phyloP scores from a whole-genome alignment of 2,329 filamentous ascomycete species.

The Mariannaea elegans region DNA sequence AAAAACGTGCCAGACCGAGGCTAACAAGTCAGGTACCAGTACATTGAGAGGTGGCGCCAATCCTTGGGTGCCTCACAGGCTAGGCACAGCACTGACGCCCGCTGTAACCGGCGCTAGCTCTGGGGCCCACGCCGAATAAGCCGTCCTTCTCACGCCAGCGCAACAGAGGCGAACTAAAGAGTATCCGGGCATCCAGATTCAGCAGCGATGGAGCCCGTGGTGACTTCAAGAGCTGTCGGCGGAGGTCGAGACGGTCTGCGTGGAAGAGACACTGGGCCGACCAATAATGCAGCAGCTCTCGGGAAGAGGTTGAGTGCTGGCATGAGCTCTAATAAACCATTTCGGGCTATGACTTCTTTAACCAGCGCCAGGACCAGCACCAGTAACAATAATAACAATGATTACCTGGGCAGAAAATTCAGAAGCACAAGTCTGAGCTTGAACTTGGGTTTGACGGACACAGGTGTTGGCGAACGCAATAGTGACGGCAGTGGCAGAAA shows the following conservation, averaged over 20 bases:
- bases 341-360: conserved; percentile 10
- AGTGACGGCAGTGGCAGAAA: conserved; percentile 1
- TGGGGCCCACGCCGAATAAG: conserved; percentile 8
- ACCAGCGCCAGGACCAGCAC: neutral
- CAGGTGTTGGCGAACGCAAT: neutral
- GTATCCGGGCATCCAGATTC: no score
- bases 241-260: conserved; percentile 2
- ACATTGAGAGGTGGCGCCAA: no score
- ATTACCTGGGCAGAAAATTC: no score
- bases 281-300: no score
- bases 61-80: no score
- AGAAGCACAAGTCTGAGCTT: no score
- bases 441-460: no score
- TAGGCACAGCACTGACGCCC: conserved; percentile 9
- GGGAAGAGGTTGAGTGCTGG: conserved; percentile 3
- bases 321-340: conserved; percentile 14
- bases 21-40: conserved; percentile 15
- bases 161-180: neutral
- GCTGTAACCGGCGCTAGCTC: conserved; percentile 15
- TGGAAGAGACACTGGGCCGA: neutral
- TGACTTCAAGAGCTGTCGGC: no score
- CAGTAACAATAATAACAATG: neutral
- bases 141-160: neutral
- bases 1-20: conserved; percentile 2
- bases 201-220: no score